Conservation (phyloP, 2,329 filamentous ascomycete species). For the Pyricularia sp. region DNA sequence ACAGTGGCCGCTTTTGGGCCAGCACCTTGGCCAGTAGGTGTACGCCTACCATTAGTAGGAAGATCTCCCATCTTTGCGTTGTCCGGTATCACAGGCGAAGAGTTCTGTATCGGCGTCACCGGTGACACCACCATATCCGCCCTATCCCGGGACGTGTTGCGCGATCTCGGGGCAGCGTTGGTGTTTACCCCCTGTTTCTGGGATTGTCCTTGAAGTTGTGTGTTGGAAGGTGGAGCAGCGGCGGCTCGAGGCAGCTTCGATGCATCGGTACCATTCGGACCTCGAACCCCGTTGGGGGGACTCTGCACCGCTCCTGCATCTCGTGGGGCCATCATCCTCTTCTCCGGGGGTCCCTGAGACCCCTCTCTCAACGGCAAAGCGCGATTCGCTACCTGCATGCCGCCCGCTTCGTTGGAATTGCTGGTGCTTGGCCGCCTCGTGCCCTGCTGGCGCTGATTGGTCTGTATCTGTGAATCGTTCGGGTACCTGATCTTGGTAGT, state of each 20-base stretch:
- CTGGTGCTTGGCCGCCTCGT: slow-evolving; percentile 18
- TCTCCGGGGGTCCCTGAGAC: slow-evolving; percentile 38
- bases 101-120: slow-evolving; percentile 17
- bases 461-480: slow-evolving; percentile 48
- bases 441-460: slow-evolving; percentile 10
- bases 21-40: slow-evolving; percentile 39
- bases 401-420: slow-evolving; percentile 10
- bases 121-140: slow-evolving; percentile 24
- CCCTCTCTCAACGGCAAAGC: slow-evolving; percentile 34
- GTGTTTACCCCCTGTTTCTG: slow-evolving; percentile 33
- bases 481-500: slow-evolving; percentile 91
- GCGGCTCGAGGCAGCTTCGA: slow-evolving; percentile 27
- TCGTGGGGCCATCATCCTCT: slow-evolving; percentile 27
- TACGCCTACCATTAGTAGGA: slow-evolving; percentile 47
- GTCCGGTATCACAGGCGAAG: slow-evolving; percentile 32
- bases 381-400: slow-evolving; percentile 17
- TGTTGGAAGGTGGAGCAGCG: slow-evolving; percentile 27
- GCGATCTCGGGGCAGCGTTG: slow-evolving; percentile 20
- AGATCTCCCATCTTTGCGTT: slow-evolving; percentile 31
- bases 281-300: slow-evolving; percentile 26
- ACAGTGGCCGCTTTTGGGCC: slow-evolving; percentile 14
- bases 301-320: slow-evolving; percentile 21
- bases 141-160: slow-evolving; percentile 37
- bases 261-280: slow-evolving; percentile 7
- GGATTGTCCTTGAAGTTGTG: slow-evolving; percentile 41